Conservation (phyloP, 805 yeast species). For the Candida wancherniae region DNA sequence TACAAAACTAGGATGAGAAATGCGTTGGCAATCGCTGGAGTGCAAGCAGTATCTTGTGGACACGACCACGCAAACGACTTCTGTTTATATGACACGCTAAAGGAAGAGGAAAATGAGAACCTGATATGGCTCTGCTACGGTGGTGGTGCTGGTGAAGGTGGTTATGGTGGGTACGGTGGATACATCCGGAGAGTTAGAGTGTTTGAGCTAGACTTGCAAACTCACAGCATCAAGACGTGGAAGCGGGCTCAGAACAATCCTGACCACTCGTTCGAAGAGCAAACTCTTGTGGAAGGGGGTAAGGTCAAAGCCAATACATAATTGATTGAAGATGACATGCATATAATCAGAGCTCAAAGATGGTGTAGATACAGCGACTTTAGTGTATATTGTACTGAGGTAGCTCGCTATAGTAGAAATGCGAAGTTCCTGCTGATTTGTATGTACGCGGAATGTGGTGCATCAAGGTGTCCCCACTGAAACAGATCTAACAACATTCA, state of each 20-base stretch:
- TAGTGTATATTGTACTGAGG: too few species aligned
- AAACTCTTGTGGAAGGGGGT: conserved; percentile 30
- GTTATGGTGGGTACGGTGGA: conserved; percentile 91
- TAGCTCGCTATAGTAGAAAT: too few species aligned
- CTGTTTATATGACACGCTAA: conserved; percentile 55
- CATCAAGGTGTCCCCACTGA: too few species aligned
- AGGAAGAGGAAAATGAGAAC: conserved; percentile 25
- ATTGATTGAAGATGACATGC: too few species aligned
- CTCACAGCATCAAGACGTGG: conserved; percentile 57
- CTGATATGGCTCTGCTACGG: conserved; percentile 87
- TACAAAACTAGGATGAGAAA: conserved; percentile 64
- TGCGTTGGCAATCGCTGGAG: conserved; percentile 59
- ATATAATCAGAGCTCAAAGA: too few species aligned
- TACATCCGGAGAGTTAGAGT: conserved; percentile 74
- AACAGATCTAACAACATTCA: too few species aligned
- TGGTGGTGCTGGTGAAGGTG: conserved; percentile 93
- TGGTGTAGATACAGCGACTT: too few species aligned
- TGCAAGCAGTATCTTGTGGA: conserved; percentile 74
- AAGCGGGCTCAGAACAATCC: conserved; percentile 64
- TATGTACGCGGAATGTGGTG: too few species aligned
- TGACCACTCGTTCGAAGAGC: conserved; percentile 43
- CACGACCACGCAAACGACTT: conserved; percentile 96
- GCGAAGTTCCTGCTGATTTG: too few species aligned
- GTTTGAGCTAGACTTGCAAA: conserved; percentile 56
- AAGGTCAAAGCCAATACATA: too few species aligned